Conservation (phyloP, 2,329 filamentous ascomycete genomes). For the Lachnellula subtilissima region DNA sequence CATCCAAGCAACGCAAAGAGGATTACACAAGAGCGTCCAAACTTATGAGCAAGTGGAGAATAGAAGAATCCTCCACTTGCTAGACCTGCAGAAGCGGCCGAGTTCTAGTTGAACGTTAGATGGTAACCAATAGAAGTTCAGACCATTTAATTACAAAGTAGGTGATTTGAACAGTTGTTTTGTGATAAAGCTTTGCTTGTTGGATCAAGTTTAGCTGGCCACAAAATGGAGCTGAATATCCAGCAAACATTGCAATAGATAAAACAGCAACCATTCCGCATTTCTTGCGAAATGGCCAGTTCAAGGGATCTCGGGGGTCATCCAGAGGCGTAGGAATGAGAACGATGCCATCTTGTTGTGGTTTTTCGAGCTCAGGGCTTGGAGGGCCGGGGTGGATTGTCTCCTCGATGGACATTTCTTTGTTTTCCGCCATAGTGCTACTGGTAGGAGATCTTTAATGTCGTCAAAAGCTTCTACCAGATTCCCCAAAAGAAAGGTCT, state of each 20-base stretch:
- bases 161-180: constrained; percentile 11
- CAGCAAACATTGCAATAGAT: constrained; percentile 13
- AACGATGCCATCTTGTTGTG: constrained; percentile 1
- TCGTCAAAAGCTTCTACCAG: neutral
- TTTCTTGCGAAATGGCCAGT: constrained; percentile 26
- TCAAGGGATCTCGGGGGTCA: constrained; percentile 45
- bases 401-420: neutral
- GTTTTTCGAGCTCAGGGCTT: neutral
- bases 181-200: constrained; percentile 13
- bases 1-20: constrained; percentile 36
- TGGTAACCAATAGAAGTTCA: neutral
- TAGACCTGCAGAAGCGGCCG: constrained; percentile 36
- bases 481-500: too few relatives aligned
- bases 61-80: constrained; percentile 36
- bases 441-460: too few relatives aligned
- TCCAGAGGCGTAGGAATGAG: constrained; percentile 40
- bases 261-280: constrained; percentile 8
- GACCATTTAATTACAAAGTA: constrained; percentile 8
- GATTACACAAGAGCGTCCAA: constrained; percentile 36
- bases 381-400: neutral
- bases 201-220: constrained; percentile 9
- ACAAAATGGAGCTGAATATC: constrained; percentile 7
- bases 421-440: neutral
- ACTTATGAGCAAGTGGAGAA: constrained; percentile 33
- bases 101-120: constrained; percentile 24